Evolutionary conservation across 148 eudicot species (phyloP).

Genomic region (Polygonum maritimum): DNA sequence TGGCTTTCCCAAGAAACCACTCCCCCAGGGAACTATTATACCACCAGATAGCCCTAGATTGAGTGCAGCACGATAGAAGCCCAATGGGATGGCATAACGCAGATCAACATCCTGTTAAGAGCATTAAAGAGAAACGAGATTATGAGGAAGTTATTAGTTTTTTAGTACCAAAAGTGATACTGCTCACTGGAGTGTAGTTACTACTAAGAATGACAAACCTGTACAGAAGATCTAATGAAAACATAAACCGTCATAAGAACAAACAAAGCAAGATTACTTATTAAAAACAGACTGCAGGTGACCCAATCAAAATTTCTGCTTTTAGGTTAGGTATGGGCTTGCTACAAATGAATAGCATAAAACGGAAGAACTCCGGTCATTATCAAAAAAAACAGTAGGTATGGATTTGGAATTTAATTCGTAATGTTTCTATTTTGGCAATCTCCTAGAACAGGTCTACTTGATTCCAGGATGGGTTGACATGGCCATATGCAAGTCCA

Average conservation of each 20-base stretch:
- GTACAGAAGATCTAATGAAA: not conserved
- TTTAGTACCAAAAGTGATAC: not conserved
- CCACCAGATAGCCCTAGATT: conserved; percentile 72
- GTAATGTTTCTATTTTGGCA: not conserved
- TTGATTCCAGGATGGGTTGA: not conserved
- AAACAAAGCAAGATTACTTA: not conserved
- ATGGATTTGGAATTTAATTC: not conserved
- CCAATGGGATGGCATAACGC: conserved; percentile 78
- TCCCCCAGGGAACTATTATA: conserved; percentile 70
- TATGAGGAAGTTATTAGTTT: not conserved
- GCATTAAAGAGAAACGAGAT: not conserved
- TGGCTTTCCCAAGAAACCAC: conserved; percentile 48
- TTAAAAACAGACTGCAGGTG: not conserved
- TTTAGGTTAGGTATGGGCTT: not conserved
- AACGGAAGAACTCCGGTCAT: too few relatives aligned
- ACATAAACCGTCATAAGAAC: not conserved
- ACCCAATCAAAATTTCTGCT: not conserved
- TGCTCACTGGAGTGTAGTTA: not conserved
- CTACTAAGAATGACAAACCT: not conserved
- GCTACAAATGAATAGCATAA: not conserved
- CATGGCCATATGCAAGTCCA: not conserved
- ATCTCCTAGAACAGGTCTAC: not conserved
- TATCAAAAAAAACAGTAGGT: not conserved
- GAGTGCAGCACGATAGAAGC: conserved; percentile 59
- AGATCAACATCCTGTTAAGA: conserved; percentile 72